These are phyloP conservation scores for Tetracentron sinense DNA, from an alignment of 164 flowering plant species.

Conservation along the genomic window DNA sequence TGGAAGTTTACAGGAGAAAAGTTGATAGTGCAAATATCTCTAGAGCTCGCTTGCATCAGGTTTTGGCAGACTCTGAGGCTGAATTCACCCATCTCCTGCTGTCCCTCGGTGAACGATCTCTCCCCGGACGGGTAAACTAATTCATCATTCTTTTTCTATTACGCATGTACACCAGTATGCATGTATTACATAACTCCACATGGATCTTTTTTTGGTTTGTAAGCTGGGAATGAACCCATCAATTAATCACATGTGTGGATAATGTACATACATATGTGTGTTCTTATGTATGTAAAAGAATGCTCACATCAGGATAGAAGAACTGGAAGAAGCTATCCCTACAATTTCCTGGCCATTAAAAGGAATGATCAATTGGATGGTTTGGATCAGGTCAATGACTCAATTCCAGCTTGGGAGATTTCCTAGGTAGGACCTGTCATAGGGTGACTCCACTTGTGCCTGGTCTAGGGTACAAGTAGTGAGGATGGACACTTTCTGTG, in stretches of 20 bases:
- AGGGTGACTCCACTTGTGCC: too few relatives aligned
- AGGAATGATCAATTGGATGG: background rate
- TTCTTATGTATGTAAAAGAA: background rate
- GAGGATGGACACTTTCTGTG: too few relatives aligned
- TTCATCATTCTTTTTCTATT: background rate
- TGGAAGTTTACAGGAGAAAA: slow-evolving; percentile 74
- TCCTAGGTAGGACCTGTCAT: too few relatives aligned
- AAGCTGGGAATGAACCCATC: too few relatives aligned
- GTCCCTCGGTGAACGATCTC: slow-evolving; percentile 78
- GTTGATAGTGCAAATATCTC: slow-evolving; percentile 76
- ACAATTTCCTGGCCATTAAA: background rate
- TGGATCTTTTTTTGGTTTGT: too few relatives aligned
- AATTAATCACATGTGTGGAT: background rate
- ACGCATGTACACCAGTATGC: background rate
- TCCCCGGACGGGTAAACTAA: slow-evolving; percentile 64
- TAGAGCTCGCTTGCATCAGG: slow-evolving; percentile 80
- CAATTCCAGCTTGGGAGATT: too few relatives aligned
- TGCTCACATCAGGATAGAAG: background rate
- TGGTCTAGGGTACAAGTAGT: background rate
- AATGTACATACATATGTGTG: too few relatives aligned
- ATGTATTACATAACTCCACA: background rate
- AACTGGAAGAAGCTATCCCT: background rate
- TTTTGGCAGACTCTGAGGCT: slow-evolving; percentile 78
- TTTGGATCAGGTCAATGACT: too few relatives aligned
- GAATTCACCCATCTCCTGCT: slow-evolving; percentile 76